A percentile compares a stretch with the other conserved stretches of the same genome.
These are phyloP conservation scores for Plantago lanceolata DNA, from an alignment of 305 asterid genomes.

Conservation along the genomic window DNA sequence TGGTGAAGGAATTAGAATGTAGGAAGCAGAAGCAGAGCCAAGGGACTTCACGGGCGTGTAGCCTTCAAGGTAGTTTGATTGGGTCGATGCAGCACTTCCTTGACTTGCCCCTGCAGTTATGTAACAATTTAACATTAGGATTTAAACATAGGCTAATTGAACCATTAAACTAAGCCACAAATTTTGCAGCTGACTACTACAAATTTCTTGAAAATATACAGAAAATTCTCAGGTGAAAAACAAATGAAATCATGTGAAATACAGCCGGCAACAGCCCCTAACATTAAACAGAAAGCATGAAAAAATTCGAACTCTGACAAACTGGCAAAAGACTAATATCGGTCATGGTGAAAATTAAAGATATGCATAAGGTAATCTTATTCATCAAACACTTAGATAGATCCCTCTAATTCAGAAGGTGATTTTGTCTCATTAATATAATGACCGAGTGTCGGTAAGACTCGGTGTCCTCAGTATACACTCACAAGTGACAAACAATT, in stretches of 20 bases:
- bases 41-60: constrained; percentile 90
- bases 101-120: constrained; percentile 67
- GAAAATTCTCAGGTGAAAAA: neutral
- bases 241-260: neutral
- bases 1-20: constrained; percentile 80
- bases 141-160: neutral
- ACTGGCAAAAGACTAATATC: neutral
- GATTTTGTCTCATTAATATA: neutral
- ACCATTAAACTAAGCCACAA: neutral
- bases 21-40: constrained; percentile 77
- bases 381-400: neutral
- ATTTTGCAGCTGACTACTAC: neutral
- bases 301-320: neutral
- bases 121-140: constrained; percentile 11
- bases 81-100: constrained; percentile 51
- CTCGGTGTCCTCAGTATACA: too few relatives aligned
- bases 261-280: too few relatives aligned
- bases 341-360: neutral
- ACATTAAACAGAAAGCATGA: too few relatives aligned
- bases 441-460: neutral
- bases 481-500: too few relatives aligned
- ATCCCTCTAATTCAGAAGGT: neutral
- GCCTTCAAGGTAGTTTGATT: constrained; percentile 82
- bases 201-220: neutral
- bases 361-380: neutral